Percentiles rank a stretch among this genome's conserved stretches.
Evolutionary conservation across 2,329 filamentous ascomycete genomes (phyloP).

Genomic region (Didymella segeticola): DNA sequence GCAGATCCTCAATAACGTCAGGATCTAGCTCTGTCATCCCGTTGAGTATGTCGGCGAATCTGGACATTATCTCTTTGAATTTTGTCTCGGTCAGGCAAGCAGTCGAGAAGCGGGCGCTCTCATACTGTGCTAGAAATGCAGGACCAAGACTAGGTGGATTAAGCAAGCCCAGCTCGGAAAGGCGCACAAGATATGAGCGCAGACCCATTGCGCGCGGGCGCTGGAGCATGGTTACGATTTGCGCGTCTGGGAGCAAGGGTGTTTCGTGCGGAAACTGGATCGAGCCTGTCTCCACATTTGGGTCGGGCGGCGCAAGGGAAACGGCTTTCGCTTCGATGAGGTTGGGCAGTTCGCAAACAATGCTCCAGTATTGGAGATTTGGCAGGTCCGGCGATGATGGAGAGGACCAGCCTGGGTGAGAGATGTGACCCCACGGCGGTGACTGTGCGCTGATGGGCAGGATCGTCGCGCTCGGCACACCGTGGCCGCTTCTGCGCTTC

Average conservation of each 20-base stretch:
- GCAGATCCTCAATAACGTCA: constrained; percentile 57
- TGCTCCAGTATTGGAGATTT: constrained; percentile 80
- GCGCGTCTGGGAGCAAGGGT: constrained; percentile 63
- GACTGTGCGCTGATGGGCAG: constrained; percentile 51
- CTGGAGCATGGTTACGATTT: constrained; percentile 74
- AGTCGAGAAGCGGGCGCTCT: constrained; percentile 82
- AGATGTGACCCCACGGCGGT: constrained; percentile 80
- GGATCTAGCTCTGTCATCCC: constrained; percentile 73
- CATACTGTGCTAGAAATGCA: constrained; percentile 77
- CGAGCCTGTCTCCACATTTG: constrained; percentile 43
- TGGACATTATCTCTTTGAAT: constrained; percentile 81
- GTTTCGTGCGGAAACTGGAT: constrained; percentile 33
- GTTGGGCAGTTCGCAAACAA: constrained; percentile 84
- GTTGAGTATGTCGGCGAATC: constrained; percentile 81
- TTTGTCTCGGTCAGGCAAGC: constrained; percentile 70
- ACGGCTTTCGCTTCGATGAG: constrained; percentile 92
- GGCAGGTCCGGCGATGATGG: constrained; percentile 77
- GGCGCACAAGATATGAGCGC: constrained; percentile 77
- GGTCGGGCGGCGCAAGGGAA: constrained; percentile 74
- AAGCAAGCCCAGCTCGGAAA: constrained; percentile 71
- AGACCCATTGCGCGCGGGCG: constrained; percentile 74
- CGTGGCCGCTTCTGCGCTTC: constrained; percentile 35
- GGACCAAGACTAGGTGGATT: constrained; percentile 57
- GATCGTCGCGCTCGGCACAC: constrained; percentile 36
- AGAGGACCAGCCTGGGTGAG: constrained; percentile 88